Evolutionary conservation across 805 yeast species (phyloP), one percentile per base, ranked within the genome.

Genomic region (Cyberlindnera nakhonratchasimensis): DNA sequence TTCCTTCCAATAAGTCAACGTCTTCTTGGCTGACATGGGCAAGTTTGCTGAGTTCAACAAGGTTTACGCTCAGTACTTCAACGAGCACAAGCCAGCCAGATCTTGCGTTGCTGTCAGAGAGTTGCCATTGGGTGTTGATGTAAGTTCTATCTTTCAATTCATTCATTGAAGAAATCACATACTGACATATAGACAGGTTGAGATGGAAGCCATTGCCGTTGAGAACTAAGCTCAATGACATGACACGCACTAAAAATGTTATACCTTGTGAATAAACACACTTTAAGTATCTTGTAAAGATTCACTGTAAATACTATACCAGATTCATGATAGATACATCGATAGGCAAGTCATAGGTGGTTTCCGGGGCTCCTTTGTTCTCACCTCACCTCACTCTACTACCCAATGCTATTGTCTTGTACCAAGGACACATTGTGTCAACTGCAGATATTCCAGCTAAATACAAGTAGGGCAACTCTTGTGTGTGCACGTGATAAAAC

Each of bases 81-180:
- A 63, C 59, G 71, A 67, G 35, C 91, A 83, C 70, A 84, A 83
- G 65, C 98, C 99, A 33, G 98, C 98, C 29, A 87, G 99, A 77
- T 86, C 97, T 2, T 93, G 97, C 74, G 95, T 93, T 56, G 97
- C 97, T 34, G 98, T 90, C 50, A 82, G 81, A 67, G 80, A 79
- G 50, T 80, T 93, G 56, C 99, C 99, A 47, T 77, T 93, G 65
- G 88, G 88, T 47, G 87, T 80, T 48, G 86, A 79, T 48, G 73
- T 71, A 53, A 20, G 64, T 61, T 38, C 25, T 18, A 11, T 2
- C 12, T 8, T 12, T n/a, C 20, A 7, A 6, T 13, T 14, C n/a
- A 13, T 19, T 10, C 17, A 6, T 6, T 13, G 5, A 5, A n/a
- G 3, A 14, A 5, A 22, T 22, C 28, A 46, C 52, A 53, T 43